Conservation (phyloP, 345 rosid species). For the Euphorbia tirucalli region DNA sequence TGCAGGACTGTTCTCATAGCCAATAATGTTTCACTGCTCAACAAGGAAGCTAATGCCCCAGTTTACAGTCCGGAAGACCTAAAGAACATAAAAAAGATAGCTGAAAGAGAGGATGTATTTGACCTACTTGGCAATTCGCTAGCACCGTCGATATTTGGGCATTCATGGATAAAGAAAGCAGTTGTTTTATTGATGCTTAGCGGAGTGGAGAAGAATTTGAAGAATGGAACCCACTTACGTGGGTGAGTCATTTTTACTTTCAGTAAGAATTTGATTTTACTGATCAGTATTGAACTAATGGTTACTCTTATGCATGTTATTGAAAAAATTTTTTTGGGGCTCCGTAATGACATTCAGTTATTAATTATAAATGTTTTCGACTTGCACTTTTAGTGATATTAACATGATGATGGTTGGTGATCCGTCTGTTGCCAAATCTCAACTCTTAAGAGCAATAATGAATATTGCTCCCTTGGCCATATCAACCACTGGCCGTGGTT, state of each 20-base stretch:
- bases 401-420: conserved; percentile 99
- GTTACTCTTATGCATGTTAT: neutral
- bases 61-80: conserved; percentile 73
- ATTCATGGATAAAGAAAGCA: conserved; percentile 97
- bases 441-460: conserved; percentile 93
- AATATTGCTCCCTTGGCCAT: conserved; percentile 98
- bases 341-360: neutral
- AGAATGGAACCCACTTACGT: conserved; percentile 93
- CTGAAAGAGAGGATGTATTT: conserved; percentile 81
- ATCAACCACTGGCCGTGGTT: conserved; percentile 98
- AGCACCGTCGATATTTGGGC: conserved; percentile 95
- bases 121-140: conserved; percentile 87
- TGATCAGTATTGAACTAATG: neutral
- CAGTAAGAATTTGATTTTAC: neutral
- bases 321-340: neutral
- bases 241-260: conserved; percentile 54
- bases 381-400: conserved; percentile 60
- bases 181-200: conserved; percentile 90
- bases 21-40: conserved; percentile 82
- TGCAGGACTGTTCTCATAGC: conserved; percentile 90
- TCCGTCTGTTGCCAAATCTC: conserved; percentile 99
- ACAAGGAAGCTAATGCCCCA: conserved; percentile 97
- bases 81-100: conserved; percentile 80
- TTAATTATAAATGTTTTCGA: neutral
- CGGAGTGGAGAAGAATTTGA: conserved; percentile 91